Base-by-base conservation (phyloP, 2,329 filamentous ascomycete genomes). In the Pseudogymnoascus sp. region DNA sequence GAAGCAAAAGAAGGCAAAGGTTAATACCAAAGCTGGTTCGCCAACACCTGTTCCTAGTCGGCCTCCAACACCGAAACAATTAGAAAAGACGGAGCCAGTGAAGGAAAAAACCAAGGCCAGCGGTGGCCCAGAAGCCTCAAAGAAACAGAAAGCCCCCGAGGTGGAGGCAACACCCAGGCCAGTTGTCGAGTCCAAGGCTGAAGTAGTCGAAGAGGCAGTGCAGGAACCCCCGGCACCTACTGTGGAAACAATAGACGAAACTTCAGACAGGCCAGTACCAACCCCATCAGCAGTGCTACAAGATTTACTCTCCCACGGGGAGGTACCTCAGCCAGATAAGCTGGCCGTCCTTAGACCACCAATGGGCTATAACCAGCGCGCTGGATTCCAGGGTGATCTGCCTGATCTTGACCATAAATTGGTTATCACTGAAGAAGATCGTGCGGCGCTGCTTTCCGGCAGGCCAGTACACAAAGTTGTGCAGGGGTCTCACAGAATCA, bases 1-100 rank as follows among this genome's bases (percentile, higher is more conserved):
- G 80, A 95, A 93, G 77, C 85, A 90, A 73, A 92, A 90, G 79
- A 93, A 91, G 76, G 86, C 88, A 69, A 87, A 84, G 69, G 69
- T 68, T 5, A 76, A 75, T 69, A 72, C 65, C 56, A 66, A 67
- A 37, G 64, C 66, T 38, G 67, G 67, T 59, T 68, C 64, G 14
- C 70, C 71, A 60, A 71, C 71, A 9, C 70, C 72, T 18, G 59
- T 34, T 42, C 64, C 62, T 42, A 72, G 69, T 59, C 66, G 68
- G 46, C 69, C 72, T 23, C 59, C 65, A 42, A 68, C 73, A 25
- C 69, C 70, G 46, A 49, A 38, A 16, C 21, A 46, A 53, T 53
- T 38, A 2, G 25, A 59, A 18, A 66, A 59, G 25, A 40, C 64
- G 5, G 63, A 66, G 12, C 49, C 49, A 36, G 40, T 46, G 14